These are phyloP conservation scores for Entomortierella beljakovae DNA, from an alignment of 192 early-diverging fungal species.

Conservation along the genomic window DNA sequence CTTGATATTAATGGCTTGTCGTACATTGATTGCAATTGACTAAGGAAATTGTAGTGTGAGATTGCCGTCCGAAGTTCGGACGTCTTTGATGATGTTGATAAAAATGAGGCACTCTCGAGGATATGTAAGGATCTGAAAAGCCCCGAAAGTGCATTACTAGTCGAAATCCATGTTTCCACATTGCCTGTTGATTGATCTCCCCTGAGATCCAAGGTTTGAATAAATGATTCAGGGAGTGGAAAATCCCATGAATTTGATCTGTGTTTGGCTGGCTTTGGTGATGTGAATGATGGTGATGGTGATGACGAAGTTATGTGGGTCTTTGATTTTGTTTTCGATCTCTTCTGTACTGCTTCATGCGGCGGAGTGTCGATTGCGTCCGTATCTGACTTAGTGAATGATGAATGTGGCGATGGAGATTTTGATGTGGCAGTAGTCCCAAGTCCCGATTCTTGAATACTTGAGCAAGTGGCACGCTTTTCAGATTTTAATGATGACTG, in stretches of 20 bases:
- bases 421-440: too few relatives aligned
- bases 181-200: neutral
- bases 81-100: neutral
- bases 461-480: too few relatives aligned
- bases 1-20: conserved; percentile 28
- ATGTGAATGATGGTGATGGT: neutral
- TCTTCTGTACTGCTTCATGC: too few relatives aligned
- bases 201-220: neutral
- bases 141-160: conserved; percentile 18
- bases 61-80: neutral
- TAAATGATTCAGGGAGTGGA: neutral
- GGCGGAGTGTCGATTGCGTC: too few relatives aligned
- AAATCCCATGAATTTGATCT: conserved; percentile 12
- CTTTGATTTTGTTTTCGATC: too few relatives aligned
- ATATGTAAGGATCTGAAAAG: conserved; percentile 19
- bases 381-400: too few relatives aligned
- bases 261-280: neutral
- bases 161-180: conserved; percentile 25
- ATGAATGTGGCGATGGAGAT: too few relatives aligned
- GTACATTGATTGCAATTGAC: conserved; percentile 13
- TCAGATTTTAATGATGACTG: too few relatives aligned
- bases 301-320: neutral
- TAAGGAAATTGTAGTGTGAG: conserved; percentile 18
- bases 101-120: neutral
- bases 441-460: too few relatives aligned